These are phyloP conservation scores for Pezicula rhizophila DNA, from an alignment of 2,329 filamentous ascomycete species.

Conservation along the genomic window DNA sequence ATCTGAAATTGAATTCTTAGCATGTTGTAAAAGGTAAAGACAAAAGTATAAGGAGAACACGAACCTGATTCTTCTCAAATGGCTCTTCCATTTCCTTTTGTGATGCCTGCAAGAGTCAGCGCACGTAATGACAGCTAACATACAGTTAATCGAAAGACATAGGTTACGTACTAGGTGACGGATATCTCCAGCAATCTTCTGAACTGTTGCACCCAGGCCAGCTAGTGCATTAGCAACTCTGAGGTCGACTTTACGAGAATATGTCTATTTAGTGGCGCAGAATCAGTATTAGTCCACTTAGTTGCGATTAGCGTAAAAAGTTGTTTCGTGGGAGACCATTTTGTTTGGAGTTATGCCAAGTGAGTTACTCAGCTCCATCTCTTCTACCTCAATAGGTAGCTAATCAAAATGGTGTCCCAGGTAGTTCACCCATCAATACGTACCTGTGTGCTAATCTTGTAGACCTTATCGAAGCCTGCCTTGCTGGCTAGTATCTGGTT, in stretches of 20 bases:
- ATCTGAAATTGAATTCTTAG: neutral
- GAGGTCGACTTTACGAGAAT: constrained; percentile 77
- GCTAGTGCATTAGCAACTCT: constrained; percentile 74
- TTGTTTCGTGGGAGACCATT: constrained; percentile 52
- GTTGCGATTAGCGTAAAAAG: too few species aligned
- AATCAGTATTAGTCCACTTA: too few species aligned
- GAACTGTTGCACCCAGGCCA: constrained; percentile 72
- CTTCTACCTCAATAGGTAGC: neutral
- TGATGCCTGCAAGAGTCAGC: neutral
- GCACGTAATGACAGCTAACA: constrained; percentile 43
- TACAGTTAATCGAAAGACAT: constrained; percentile 85
- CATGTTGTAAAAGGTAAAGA: neutral
- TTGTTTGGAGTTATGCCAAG: constrained; percentile 42
- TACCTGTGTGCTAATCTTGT: constrained; percentile 42
- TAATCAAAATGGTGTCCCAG: constrained; percentile 26
- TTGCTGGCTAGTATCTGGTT: constrained; percentile 52
- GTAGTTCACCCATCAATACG: too few species aligned
- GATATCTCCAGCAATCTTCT: constrained; percentile 70
- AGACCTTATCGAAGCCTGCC: constrained; percentile 44
- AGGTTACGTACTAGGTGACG: constrained; percentile 60
- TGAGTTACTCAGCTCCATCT: neutral
- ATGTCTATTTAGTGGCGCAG: constrained; percentile 36
- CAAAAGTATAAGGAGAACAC: neutral
- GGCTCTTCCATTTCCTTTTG: constrained; percentile 74
- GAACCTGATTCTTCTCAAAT: constrained; percentile 72